A percentile compares a stretch with the other conserved stretches of the same genome.
These are phyloP conservation scores for Dicorynia guianensis DNA, from an alignment of 306 rosid species.

Conservation along the genomic window DNA sequence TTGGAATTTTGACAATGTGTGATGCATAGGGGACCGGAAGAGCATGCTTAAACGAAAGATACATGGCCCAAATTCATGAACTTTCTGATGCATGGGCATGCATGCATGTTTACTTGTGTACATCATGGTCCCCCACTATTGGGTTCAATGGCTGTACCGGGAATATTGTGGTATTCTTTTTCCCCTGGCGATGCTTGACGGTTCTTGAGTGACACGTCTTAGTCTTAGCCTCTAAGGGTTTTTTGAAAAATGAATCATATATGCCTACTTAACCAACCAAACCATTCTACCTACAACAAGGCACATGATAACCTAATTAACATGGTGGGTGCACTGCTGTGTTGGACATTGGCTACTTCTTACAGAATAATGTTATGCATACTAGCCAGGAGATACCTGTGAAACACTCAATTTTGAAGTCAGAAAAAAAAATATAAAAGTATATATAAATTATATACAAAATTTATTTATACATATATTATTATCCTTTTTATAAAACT, in stretches of 20 bases:
- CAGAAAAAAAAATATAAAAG: too few relatives aligned
- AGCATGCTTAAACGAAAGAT: background rate
- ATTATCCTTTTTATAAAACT: too few relatives aligned
- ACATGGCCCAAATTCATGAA: conserved; percentile 1
- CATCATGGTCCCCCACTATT: conserved; percentile 32
- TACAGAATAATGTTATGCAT: too few relatives aligned
- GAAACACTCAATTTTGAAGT: too few relatives aligned
- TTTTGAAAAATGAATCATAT: conserved; percentile 31
- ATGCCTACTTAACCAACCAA: background rate
- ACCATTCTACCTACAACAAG: background rate
- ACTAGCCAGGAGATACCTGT: too few relatives aligned
- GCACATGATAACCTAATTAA: background rate
- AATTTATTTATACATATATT: too few relatives aligned
- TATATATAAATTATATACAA: too few relatives aligned
- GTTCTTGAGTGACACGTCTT: conserved; percentile 51
- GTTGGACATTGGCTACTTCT: too few relatives aligned
- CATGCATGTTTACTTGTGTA: background rate
- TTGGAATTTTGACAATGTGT: too few relatives aligned
- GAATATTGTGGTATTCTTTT: conserved; percentile 17
- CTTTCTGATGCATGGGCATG: background rate
- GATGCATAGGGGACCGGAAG: background rate
- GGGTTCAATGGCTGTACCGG: conserved; percentile 9
- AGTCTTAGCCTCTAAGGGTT: conserved; percentile 34
- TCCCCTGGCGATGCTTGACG: conserved; percentile 38
- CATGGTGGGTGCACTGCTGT: too few relatives aligned